A percentile compares a stretch with the other conserved stretches of the same genome.
phyloP scores from a whole-genome alignment of 2,329 filamentous ascomycete genomes.

The Ilyonectria robusta region DNA sequence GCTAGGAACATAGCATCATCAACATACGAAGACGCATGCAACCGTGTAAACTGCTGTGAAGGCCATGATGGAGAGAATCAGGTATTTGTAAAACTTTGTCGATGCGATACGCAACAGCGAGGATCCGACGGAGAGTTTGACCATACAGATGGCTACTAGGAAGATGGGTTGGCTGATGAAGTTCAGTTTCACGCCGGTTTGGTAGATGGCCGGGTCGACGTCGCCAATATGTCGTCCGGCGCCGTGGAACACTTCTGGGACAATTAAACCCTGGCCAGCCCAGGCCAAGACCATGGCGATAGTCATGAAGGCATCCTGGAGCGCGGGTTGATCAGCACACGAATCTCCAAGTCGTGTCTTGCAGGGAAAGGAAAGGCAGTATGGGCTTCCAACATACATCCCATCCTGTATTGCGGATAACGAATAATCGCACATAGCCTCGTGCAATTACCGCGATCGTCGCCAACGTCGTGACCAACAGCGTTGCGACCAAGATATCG shows the following conservation, averaged over 20 bases:
- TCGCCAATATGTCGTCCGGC: constrained; percentile 62
- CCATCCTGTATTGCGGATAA: constrained; percentile 62
- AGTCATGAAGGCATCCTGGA: constrained; percentile 51
- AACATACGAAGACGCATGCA: constrained; percentile 54
- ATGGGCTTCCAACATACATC: constrained; percentile 55
- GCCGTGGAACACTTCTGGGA: constrained; percentile 58
- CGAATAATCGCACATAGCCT: constrained; percentile 60
- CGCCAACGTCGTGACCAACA: constrained; percentile 55
- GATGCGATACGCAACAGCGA: constrained; percentile 59
- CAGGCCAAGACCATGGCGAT: constrained; percentile 51
- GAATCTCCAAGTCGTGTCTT: too few relatives aligned
- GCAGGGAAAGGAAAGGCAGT: neutral
- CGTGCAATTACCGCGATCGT: constrained; percentile 56
- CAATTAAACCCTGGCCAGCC: constrained; percentile 56
- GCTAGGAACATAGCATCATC: neutral
- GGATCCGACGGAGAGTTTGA: constrained; percentile 59
- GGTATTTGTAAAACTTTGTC: constrained; percentile 51
- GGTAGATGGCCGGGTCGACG: constrained; percentile 52
- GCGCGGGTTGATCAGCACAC: neutral
- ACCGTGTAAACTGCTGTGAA: constrained; percentile 53
- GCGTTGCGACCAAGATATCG: constrained; percentile 58
- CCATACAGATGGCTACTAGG: constrained; percentile 56
- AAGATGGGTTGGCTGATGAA: constrained; percentile 62
- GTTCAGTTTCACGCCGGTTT: constrained; percentile 57
- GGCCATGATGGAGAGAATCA: constrained; percentile 56